Evolutionary conservation across 2,329 filamentous ascomycete genomes (phyloP), one percentile per base, ranked within the genome.

Genomic region (Zymoseptoria passerinii): DNA sequence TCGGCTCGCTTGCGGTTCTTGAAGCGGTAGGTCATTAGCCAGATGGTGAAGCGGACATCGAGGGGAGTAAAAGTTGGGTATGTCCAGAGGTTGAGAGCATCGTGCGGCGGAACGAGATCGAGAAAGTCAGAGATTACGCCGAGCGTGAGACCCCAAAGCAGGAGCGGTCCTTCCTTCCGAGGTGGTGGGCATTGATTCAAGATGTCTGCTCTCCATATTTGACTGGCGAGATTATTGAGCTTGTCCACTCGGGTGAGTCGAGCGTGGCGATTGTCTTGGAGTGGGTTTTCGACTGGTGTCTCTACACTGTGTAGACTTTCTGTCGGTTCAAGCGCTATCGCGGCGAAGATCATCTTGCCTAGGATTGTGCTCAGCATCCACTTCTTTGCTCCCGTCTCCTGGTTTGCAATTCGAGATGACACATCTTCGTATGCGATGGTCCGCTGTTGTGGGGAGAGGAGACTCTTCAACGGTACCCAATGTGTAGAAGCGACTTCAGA

Each of bases 111-210:
- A 3, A 88, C 72, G 66, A 86, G 79, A 62, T 88, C 84, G 23
- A 88, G 76, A 62, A 88, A 84, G 70, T 89, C 86, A 16, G 83
- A 82, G 48, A 88, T 72, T 29, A 89, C 81, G 4, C 85, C 85
- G 1, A 88, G 75, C 0, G 86, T 88, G 35, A 89, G 70, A 0
- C 86, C 86, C 86, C 86, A 89, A 1, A 88, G 80, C 9, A 87
- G 71, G 1, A 88, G 73, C 1, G 83, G 82, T 27, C 62, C 70
- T 64, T 64, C 71, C 70, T 62, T 74, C 66, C 63, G 56, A 61
- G 72, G 67, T 67, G 72, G 53, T 1, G 65, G 64, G n/a, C 59
- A 67, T 48, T 67, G 67, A 28, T 66, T 64, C 56, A 70, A 67
- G 53, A 70, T 53, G 40, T 71, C 68, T 18, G 63, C 63, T 28